These are phyloP conservation scores for Apium graveolens DNA, from an alignment of 129 eudicot genomes.

Conservation along the genomic window DNA sequence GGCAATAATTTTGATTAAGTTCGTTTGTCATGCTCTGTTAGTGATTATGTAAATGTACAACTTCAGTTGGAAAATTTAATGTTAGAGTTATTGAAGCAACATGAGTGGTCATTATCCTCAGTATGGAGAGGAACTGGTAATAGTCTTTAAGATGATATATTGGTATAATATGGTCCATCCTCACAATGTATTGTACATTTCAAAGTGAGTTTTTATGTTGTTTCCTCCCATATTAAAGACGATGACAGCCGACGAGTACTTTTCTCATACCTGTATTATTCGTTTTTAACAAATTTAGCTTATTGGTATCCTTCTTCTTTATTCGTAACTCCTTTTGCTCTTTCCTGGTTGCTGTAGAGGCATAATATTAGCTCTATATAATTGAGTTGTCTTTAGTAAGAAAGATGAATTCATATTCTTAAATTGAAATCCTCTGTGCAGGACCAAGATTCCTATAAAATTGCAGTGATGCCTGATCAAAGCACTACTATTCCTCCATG, in stretches of 20 bases:
- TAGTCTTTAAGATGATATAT: constrained; percentile 4
- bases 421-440: constrained; percentile 18
- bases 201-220: not conserved
- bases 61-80: not conserved
- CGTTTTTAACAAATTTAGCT: not conserved
- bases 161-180: not conserved
- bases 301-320: not conserved
- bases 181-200: not conserved
- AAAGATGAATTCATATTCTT: not conserved
- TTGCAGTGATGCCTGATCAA: constrained; percentile 55
- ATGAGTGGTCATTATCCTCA: not conserved
- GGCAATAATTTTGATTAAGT: not conserved
- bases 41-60: constrained; percentile 2
- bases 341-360: not conserved
- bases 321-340: not conserved
- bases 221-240: not conserved
- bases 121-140: constrained; percentile 5
- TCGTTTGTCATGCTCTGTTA: not conserved
- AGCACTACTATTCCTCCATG: constrained; percentile 23
- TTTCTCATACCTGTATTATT: not conserved
- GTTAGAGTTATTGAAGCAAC: not conserved
- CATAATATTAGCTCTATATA: not conserved
- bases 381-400: not conserved
- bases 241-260: not conserved
- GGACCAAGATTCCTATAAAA: constrained; percentile 49